Conservation (phyloP, 805 yeast species). For the Kluyveromyces lactis region DNA sequence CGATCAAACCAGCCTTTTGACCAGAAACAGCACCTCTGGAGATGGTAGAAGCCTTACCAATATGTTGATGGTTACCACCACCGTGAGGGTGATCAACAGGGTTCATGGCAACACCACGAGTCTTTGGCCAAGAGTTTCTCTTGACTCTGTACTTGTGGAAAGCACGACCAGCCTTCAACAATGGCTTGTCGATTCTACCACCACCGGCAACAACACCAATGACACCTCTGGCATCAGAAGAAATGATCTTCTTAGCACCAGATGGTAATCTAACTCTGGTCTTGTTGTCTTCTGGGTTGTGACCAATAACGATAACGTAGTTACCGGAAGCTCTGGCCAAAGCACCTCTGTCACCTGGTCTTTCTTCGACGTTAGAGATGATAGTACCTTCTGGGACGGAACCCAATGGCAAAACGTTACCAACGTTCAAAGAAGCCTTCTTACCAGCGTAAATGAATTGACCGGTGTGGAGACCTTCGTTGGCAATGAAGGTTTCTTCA, state of each 20-base stretch:
- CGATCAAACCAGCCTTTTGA: constrained; percentile 99
- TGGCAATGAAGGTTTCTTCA: constrained; percentile 98
- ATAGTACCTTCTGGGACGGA: constrained; percentile 99
- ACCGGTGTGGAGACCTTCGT: constrained; percentile 99
- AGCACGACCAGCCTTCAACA: constrained; percentile 99
- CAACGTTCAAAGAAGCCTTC: constrained; percentile 93
- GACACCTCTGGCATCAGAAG: constrained; percentile 98
- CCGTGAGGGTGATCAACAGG: constrained; percentile 99
- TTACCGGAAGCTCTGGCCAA: constrained; percentile 99
- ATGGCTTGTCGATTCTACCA: constrained; percentile 99
- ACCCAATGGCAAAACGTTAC: constrained; percentile 96
- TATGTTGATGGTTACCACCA: constrained; percentile 99
- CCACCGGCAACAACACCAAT: constrained; percentile 99
- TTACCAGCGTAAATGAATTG: constrained; percentile 98
- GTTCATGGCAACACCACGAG: constrained; percentile 99
- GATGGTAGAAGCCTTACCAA: constrained; percentile 99
- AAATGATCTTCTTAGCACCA: constrained; percentile 95
- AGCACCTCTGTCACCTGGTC: constrained; percentile 99
- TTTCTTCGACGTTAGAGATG: constrained; percentile 96
- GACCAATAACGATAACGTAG: constrained; percentile 98
- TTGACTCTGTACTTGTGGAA: constrained; percentile 99
- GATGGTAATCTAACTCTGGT: constrained; percentile 99
- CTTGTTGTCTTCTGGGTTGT: constrained; percentile 98
- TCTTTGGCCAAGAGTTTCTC: constrained; percentile 99
- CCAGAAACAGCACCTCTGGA: constrained; percentile 99